phyloP scores from a whole-genome alignment of 805 yeast genomes.

The Metahyphopichia silvanorum region DNA sequence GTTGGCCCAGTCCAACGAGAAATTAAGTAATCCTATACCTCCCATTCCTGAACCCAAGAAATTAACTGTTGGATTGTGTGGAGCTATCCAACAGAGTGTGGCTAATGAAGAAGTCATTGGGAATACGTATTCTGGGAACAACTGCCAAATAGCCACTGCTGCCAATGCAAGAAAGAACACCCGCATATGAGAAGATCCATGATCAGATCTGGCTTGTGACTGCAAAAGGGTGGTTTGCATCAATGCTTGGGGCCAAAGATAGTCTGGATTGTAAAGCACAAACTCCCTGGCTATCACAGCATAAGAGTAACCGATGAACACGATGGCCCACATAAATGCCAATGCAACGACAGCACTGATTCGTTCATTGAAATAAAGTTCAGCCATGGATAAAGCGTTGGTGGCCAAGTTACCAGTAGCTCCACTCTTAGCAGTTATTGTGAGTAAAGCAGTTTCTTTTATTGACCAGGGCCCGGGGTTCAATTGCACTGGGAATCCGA shows the following conservation, averaged over 20 bases:
- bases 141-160: slow-evolving; percentile 39
- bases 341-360: slow-evolving; percentile 33
- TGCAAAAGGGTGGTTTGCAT: slow-evolving; percentile 45
- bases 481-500: slow-evolving; percentile 24
- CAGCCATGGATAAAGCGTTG: slow-evolving; percentile 40
- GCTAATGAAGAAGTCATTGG: slow-evolving; percentile 47
- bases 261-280: slow-evolving; percentile 43
- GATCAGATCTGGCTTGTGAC: slow-evolving; percentile 16
- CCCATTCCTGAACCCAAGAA: slow-evolving; percentile 48
- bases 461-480: slow-evolving; percentile 54
- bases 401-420: slow-evolving; percentile 49
- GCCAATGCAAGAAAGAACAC: slow-evolving; percentile 30
- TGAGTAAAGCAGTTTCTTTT: slow-evolving; percentile 46
- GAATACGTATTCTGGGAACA: slow-evolving; percentile 43
- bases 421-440: slow-evolving; percentile 45
- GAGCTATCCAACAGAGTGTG: slow-evolving; percentile 44
- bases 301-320: slow-evolving; percentile 46
- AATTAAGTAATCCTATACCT: slow-evolving; percentile 44
- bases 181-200: slow-evolving; percentile 24
- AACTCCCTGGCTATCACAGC: slow-evolving; percentile 45
- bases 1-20: slow-evolving; percentile 48
- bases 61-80: slow-evolving; percentile 31
- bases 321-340: slow-evolving; percentile 45
- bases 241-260: slow-evolving; percentile 45
- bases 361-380: slow-evolving; percentile 33